phyloP scores from a whole-genome alignment of 441 rosid species.

The Gossypium gossypioides region DNA sequence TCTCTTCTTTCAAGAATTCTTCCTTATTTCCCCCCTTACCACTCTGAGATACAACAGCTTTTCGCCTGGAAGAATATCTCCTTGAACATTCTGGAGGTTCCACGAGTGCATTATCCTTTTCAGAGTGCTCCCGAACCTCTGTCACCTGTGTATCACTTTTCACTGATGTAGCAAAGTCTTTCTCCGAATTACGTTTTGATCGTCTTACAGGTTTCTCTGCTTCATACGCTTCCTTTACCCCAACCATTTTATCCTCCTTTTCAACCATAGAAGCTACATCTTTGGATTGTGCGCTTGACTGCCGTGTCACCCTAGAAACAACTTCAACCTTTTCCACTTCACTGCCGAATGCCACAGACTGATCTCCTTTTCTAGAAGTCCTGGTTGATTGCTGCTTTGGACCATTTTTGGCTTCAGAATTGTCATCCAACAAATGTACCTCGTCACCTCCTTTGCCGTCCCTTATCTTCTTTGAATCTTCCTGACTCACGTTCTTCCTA shows the following conservation, averaged over 20 bases:
- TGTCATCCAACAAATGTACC: not conserved
- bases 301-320: constrained; percentile 12
- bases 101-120: not conserved
- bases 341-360: not conserved
- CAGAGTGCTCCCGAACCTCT: constrained; percentile 7
- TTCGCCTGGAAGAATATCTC: constrained; percentile 13
- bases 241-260: constrained; percentile 2
- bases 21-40: constrained; percentile 8
- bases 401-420: not conserved
- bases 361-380: not conserved
- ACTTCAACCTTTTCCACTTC: constrained; percentile 6
- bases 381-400: not conserved
- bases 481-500: constrained; percentile 11
- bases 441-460: not conserved
- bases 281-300: constrained; percentile 14
- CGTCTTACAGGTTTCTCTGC: constrained; percentile 11
- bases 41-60: constrained; percentile 14
- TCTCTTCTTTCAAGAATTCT: not conserved
- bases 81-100: constrained; percentile 9
- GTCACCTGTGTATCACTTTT: not conserved
- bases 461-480: not conserved
- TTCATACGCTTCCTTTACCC: not conserved
- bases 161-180: constrained; percentile 5
- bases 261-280: not conserved
- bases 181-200: constrained; percentile 10